Base-by-base conservation (phyloP, 306 rosid genomes). In the Lupinus albus region DNA sequence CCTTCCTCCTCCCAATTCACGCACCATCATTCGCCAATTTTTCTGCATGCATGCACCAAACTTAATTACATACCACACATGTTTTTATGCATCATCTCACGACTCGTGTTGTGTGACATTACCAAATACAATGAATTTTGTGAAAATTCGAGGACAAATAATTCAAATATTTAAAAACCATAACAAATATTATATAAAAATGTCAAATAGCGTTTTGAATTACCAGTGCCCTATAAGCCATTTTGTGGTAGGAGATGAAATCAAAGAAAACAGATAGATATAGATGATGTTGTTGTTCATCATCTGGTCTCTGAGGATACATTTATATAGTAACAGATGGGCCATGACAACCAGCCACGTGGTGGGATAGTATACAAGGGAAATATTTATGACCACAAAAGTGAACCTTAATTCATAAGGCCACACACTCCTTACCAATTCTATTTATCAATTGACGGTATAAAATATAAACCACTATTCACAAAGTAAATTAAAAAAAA, bases 161-260 rank as follows among this genome's bases (percentile, higher is more conserved):
- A 25, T 25, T 25, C 28, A 1, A 25, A 25, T 25, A 2, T 25
- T 4, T 18, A 7, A 39, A 53, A 20, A 45, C 53, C 11, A 4
- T 20, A 38, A 36, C 10, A 7, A 10, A 38, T 8, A 28, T n/a
- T 8, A 11, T 4, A 8, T n/a, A 16, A 60, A 10, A 14, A 8
- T 11, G 28, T 13, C 14, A 11, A 35, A 38, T 13, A 1, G 41
- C 0, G 8, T 42, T 13, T 30, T 30, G 0, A 35, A 5, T 47
- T 77, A 77, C 81, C 73, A 12, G 13, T 48, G 73, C 77, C 16
- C 32, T 71, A 60, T 61, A 76, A 62, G 76, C 81, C 84, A 80
- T 80, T 75, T 53, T 6, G n/a, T 59, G 70, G 70, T 8, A 11
- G 71, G 10, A 7, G 53, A 21, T 69, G 1, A 51, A 54, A 54